Conservation (phyloP, 2,329 filamentous ascomycete species). For the Aspergillus eucalypticola region DNA sequence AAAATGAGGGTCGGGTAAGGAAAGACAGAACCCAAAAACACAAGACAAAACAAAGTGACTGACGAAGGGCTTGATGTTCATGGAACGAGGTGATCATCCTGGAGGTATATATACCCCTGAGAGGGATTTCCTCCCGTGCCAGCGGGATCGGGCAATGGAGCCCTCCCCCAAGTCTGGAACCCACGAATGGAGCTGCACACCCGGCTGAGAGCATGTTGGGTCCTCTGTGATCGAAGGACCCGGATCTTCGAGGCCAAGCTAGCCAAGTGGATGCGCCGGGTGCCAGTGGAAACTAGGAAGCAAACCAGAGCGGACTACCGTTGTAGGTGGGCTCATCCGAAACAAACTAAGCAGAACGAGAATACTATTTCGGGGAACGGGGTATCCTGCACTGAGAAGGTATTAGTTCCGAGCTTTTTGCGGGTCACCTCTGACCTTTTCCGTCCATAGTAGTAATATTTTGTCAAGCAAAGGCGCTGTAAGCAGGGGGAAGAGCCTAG, state of each 20-base stretch:
- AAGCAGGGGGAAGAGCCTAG: slow-evolving; percentile 6
- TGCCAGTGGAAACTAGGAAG: slow-evolving; percentile 18
- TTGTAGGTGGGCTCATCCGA: slow-evolving; percentile 24
- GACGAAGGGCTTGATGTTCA: slow-evolving; percentile 24
- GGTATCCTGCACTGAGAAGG: slow-evolving; percentile 15
- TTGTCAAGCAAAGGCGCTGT: neutral
- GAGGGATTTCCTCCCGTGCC: slow-evolving; percentile 14
- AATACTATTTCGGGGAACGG: slow-evolving; percentile 28
- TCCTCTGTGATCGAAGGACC: slow-evolving; percentile 20
- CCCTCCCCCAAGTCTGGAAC: slow-evolving; percentile 18
- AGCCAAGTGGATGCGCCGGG: slow-evolving; percentile 22
- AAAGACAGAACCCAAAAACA: slow-evolving; percentile 19
- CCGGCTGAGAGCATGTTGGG: slow-evolving; percentile 13
- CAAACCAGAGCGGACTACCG: slow-evolving; percentile 18
- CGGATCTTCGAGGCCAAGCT: slow-evolving; percentile 25
- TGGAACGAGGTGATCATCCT: slow-evolving; percentile 25
- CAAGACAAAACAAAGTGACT: slow-evolving; percentile 25
- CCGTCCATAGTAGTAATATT: neutral
- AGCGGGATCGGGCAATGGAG: slow-evolving; percentile 15
- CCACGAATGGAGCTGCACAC: slow-evolving; percentile 15
- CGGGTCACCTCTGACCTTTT: slow-evolving; percentile 12
- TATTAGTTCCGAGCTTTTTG: slow-evolving; percentile 16
- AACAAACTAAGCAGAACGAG: slow-evolving; percentile 20
- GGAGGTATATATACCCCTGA: slow-evolving; percentile 40
- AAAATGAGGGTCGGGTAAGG: slow-evolving; percentile 25